Conservation (phyloP, 2,329 filamentous ascomycete species). For the Biscogniauxia mediterranea region DNA sequence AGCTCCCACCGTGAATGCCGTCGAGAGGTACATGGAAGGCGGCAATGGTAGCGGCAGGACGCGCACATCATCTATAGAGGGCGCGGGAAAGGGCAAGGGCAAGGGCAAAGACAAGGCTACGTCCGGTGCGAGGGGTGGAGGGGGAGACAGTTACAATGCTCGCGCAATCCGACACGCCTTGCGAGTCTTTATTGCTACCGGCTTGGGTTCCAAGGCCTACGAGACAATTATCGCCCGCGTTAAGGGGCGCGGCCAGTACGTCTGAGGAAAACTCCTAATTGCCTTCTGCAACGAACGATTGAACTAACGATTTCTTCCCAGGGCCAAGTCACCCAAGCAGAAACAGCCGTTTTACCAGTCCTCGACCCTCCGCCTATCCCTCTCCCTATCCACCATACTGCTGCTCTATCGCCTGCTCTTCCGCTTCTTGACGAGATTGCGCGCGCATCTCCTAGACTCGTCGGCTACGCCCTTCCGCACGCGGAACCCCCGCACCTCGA, state of each 20-base stretch:
- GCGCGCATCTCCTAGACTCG: constrained; percentile 75
- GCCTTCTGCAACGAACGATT: neutral
- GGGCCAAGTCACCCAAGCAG: constrained; percentile 30
- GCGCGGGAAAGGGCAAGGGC: constrained; percentile 32
- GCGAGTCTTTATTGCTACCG: constrained; percentile 66
- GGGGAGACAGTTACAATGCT: constrained; percentile 65
- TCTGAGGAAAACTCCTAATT: constrained; percentile 9
- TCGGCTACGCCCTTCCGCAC: constrained; percentile 76
- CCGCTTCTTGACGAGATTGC: constrained; percentile 81
- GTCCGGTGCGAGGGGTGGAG: constrained; percentile 21
- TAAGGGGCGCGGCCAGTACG: constrained; percentile 45
- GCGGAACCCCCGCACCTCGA: constrained; percentile 75
- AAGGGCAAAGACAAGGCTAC: constrained; percentile 27
- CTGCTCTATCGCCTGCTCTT: constrained; percentile 86
- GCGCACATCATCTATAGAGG: constrained; percentile 17
- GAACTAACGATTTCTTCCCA: constrained; percentile 16
- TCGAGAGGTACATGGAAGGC: constrained; percentile 54
- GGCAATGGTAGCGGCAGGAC: constrained; percentile 11
- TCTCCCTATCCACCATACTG: constrained; percentile 81
- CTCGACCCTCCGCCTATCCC: constrained; percentile 71
- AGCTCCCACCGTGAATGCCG: constrained; percentile 54
- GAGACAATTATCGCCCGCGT: constrained; percentile 51
- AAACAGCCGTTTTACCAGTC: constrained; percentile 61
- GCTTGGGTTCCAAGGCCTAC: constrained; percentile 62
- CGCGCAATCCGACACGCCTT: constrained; percentile 68